Conservation (phyloP, 305 asterid genomes). For the Euphrasia arctica region DNA sequence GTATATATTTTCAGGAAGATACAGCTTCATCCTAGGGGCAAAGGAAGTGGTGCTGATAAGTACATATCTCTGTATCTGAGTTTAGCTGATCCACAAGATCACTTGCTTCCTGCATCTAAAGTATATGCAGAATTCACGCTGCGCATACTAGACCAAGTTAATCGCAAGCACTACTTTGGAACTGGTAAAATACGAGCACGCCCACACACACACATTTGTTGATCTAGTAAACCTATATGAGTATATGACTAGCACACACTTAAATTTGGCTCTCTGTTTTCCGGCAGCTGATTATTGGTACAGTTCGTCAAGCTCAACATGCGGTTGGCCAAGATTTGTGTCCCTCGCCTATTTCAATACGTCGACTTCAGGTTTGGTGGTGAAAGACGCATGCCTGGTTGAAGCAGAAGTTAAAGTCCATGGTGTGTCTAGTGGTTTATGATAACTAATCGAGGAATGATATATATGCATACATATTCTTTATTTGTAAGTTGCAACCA, state of each 20-base stretch:
- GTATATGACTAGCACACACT: not conserved
- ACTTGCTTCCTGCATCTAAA: constrained; percentile 1
- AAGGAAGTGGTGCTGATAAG: constrained; percentile 7
- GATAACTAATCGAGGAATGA: constrained; percentile 11
- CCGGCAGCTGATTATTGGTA: constrained; percentile 63
- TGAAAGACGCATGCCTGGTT: constrained; percentile 29
- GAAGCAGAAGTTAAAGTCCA: constrained; percentile 47
- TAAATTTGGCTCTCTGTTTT: not conserved
- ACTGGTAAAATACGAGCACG: constrained; percentile 36
- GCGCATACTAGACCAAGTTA: constrained; percentile 14
- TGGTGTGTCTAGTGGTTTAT: constrained; percentile 39
- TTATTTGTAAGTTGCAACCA: not conserved
- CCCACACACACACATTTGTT: not conserved
- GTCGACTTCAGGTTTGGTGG: constrained; percentile 29
- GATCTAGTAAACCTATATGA: not conserved
- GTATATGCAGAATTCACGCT: constrained; percentile 10
- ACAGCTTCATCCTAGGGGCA: constrained; percentile 11
- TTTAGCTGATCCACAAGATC: constrained; percentile 14
- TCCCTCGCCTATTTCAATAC: constrained; percentile 32
- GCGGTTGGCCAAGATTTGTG: constrained; percentile 70
- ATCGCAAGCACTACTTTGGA: constrained; percentile 24
- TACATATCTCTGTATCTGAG: constrained; percentile 16
- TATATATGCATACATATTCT: not conserved
- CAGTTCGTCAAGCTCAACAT: constrained; percentile 34
- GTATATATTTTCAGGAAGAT: not conserved